Conservation (phyloP, 2,329 filamentous ascomycete genomes). For the Ciborinia camelliae region DNA sequence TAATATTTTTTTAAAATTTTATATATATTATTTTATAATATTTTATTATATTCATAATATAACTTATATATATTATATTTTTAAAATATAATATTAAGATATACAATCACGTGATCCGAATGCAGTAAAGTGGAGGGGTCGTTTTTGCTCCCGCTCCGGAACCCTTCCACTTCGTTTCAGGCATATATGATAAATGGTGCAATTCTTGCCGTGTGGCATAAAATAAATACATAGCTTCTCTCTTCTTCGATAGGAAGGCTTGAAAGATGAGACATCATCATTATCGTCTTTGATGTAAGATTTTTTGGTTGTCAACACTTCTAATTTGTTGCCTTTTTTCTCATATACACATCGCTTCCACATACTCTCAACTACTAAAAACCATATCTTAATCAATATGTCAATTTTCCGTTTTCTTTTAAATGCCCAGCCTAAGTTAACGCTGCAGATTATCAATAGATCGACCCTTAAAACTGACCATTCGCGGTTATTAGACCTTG, state of each 20-base stretch:
- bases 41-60: too few species aligned
- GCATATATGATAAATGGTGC: too few species aligned
- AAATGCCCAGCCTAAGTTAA: not conserved
- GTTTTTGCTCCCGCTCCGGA: too few species aligned
- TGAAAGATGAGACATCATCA: not conserved
- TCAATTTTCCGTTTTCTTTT: not conserved
- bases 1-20: too few species aligned
- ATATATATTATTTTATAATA: too few species aligned
- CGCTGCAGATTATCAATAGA: not conserved
- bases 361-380: not conserved
- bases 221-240: too few species aligned
- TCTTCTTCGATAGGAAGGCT: not conserved
- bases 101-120: too few species aligned
- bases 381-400: not conserved
- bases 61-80: too few species aligned
- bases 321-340: not conserved
- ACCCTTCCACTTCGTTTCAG: too few species aligned
- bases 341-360: accelerated
- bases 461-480: not conserved
- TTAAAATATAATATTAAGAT: too few species aligned
- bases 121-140: too few species aligned
- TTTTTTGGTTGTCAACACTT: not conserved
- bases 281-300: not conserved
- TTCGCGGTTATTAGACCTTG: not conserved
- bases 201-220: too few species aligned